phyloP scores from a whole-genome alignment of 805 yeast genomes.

The Wickerhamiella domercqiae region DNA sequence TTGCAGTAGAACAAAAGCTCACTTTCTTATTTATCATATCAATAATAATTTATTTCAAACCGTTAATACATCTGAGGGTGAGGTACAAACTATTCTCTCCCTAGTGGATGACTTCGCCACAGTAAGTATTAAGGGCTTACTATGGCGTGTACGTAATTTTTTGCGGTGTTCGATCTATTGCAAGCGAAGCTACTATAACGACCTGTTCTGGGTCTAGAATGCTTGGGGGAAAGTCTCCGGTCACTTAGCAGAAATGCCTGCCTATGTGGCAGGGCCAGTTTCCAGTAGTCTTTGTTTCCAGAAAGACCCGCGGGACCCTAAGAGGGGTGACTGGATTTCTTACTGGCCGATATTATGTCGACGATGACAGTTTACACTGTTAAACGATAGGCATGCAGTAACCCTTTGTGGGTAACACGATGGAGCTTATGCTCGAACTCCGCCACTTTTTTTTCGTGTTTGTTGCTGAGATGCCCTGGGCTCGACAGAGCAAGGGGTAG shows the following conservation, averaged over 20 bases:
- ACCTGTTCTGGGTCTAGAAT: conserved; percentile 8
- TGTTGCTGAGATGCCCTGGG: conserved; percentile 1
- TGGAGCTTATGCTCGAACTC: conserved; percentile 21
- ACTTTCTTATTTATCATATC: too few species aligned
- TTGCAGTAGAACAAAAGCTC: background rate
- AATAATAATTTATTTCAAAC: too few species aligned
- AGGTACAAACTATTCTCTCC: too few species aligned
- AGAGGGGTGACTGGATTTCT: conserved; percentile 4
- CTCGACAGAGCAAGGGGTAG: conserved; percentile 11
- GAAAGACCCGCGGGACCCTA: conserved; percentile 4
- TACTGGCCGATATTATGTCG: conserved; percentile 10
- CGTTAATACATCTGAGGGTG: too few species aligned
- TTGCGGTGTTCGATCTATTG: conserved; percentile 16
- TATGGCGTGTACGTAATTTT: too few species aligned
- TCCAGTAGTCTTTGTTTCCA: conserved; percentile 5
- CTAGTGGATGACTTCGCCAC: too few species aligned
- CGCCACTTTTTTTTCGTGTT: conserved; percentile 8
- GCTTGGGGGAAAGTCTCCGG: conserved; percentile 27
- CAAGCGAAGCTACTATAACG: conserved; percentile 21
- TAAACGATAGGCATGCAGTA: conserved; percentile 21
- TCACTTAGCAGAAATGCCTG: conserved; percentile 19
- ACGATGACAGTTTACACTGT: conserved; percentile 14
- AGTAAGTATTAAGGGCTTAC: too few species aligned
- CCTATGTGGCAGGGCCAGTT: conserved; percentile 4
- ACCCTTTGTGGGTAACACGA: conserved; percentile 17